Evolutionary conservation across 768 basidiomycete species (phyloP).

Genomic region (Podaxis sp.): DNA sequence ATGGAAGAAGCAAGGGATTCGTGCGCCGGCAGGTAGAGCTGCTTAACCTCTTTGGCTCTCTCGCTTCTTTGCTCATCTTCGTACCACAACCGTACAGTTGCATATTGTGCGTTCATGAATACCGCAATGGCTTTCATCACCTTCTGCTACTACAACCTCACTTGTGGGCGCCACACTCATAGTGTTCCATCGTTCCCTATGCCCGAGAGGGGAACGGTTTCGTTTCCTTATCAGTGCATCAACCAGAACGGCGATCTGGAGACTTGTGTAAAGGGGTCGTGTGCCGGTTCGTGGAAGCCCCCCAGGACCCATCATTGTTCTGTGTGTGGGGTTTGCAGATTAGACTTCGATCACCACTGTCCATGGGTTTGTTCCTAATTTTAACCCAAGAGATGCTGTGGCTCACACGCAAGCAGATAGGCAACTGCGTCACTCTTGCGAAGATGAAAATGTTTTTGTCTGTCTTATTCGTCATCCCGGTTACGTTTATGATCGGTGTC

Average conservation of each 20-base stretch:
- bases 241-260: conserved; percentile 32
- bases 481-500: conserved; percentile 28
- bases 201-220: conserved; percentile 31
- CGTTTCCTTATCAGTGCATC: conserved; percentile 41
- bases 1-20: conserved; percentile 21
- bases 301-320: conserved; percentile 46
- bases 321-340: conserved; percentile 42
- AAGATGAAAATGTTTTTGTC: conserved; percentile 38
- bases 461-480: conserved; percentile 32
- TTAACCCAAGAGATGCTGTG: neutral
- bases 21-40: conserved; percentile 25
- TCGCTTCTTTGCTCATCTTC: neutral
- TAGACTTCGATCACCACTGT: conserved; percentile 48
- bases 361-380: conserved; percentile 37
- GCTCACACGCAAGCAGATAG: conserved; percentile 27
- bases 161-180: conserved; percentile 32
- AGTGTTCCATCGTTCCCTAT: conserved; percentile 28
- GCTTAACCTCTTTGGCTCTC: neutral
- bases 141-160: conserved; percentile 34
- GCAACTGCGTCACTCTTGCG: conserved; percentile 40
- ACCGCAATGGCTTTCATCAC: conserved; percentile 25
- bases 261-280: conserved; percentile 33
- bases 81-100: conserved; percentile 19
- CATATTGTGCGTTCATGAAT: conserved; percentile 31
- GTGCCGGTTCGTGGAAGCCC: conserved; percentile 41